phyloP scores from a whole-genome alignment of 768 basidiomycete species.

The Hydnum rufescens region DNA sequence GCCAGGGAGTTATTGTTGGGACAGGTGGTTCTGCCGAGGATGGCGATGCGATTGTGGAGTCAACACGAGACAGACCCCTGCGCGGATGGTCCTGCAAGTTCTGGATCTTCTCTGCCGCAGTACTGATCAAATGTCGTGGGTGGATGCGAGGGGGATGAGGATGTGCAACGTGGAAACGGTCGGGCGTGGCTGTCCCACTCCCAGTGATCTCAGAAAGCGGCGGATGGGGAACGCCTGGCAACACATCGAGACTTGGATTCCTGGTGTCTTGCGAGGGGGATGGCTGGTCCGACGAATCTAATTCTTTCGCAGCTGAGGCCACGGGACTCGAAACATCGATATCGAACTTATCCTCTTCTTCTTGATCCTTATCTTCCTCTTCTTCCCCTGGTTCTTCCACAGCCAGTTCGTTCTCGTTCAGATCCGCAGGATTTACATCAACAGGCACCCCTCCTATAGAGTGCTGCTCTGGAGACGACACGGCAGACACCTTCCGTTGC shows the following conservation, averaged over 20 bases:
- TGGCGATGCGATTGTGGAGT: neutral
- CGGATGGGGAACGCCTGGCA: constrained; percentile 12
- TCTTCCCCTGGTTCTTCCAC: constrained; percentile 26
- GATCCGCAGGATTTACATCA: constrained; percentile 19
- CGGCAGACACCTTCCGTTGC: constrained; percentile 10
- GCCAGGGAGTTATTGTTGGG: neutral
- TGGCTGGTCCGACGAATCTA: constrained; percentile 4
- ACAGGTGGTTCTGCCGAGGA: neutral
- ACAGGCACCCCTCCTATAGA: neutral
- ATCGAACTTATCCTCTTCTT: constrained; percentile 68
- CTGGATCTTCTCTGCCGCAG: neutral
- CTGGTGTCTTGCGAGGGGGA: neutral
- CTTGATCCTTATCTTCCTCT: constrained; percentile 28
- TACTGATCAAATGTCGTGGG: constrained; percentile 17
- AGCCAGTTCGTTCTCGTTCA: constrained; percentile 26
- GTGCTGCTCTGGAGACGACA: neutral
- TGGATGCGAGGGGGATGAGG: constrained; percentile 15
- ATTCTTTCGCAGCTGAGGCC: constrained; percentile 14
- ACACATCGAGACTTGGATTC: no score
- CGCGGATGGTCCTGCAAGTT: neutral
- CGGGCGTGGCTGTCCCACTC: constrained; percentile 19
- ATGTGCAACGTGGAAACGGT: constrained; percentile 16
- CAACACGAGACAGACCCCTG: neutral
- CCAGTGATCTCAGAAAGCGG: constrained; percentile 6
- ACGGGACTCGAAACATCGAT: constrained; percentile 77